Evolutionary conservation across 257 asterid genomes (phyloP), one percentile per base, ranked within the genome.

Genomic region (Ophiorrhiza pumila): DNA sequence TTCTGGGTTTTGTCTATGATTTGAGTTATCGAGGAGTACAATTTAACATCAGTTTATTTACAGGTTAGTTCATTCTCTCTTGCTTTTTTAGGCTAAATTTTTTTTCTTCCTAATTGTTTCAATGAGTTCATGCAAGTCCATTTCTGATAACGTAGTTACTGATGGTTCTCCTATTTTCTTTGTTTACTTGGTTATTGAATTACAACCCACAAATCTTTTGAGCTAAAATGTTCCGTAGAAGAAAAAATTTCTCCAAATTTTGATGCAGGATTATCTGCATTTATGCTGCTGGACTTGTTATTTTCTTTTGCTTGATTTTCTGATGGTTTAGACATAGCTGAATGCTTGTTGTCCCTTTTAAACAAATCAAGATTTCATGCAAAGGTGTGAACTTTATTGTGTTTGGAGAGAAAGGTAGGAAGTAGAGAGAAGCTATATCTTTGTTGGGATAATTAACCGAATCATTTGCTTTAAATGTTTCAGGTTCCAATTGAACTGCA

Each of bases 401-500:
- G 39, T 52, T 73, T 65, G 15, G 12, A n/a, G 46, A 31, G 35
- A 52, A 53, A 69, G 37, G 18, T 35, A 23, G 69, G 52, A 72
- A n/a, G n/a, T 22, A 10, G 1, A 10, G 29, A 4, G 20, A 31
- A 41, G 52, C 27, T 15, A 2, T 46, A 7, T 34, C 61, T 18
- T 5, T 46, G 22, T 10, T 12, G 69, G 27, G 35, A 64, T 14
- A 4, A 37, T 39, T 3, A 39, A 23, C 23, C 41, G 5, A n/a
- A 7, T 13, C 6, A 34, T 58, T 58, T 68, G 29, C 7, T 25
- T 46, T 62, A 22, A 31, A 52, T 45, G 64, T 34, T 60, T 76
- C 80, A 76, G 80, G 58, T 32, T 52, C 2, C 35, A 49, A 25
- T n/a, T 25, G 22, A 52, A 52, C 37, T n/a, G 77, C 84, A 69